Percentiles rank a stretch among this genome's conserved stretches.
Evolutionary conservation across 75 land plant genomes (phyloP).

Genomic region (Picea sitchensis): DNA sequence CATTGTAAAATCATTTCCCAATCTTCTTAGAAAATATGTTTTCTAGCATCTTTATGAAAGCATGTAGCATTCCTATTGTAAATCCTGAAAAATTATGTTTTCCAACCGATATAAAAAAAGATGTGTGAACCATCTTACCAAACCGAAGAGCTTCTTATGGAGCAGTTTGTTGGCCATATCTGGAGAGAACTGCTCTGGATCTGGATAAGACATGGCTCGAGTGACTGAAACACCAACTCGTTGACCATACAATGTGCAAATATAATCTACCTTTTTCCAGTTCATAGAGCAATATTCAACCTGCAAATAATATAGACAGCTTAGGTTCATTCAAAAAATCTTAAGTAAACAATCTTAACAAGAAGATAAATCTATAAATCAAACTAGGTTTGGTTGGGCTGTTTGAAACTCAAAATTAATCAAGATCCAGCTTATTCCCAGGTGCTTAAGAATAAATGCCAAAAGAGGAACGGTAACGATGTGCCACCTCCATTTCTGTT

Average conservation of each 20-base stretch:
- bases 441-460: background rate
- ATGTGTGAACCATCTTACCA: conserved; percentile 27
- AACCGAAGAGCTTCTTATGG: conserved; percentile 44
- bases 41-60: background rate
- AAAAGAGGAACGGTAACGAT: background rate
- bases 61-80: background rate
- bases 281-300: conserved; percentile 36
- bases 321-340: background rate
- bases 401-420: conserved; percentile 2
- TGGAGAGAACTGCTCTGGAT: conserved; percentile 36
- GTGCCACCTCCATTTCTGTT: conserved; percentile 53
- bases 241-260: conserved; percentile 50
- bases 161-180: conserved; percentile 33
- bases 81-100: background rate
- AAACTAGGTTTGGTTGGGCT: background rate
- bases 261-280: conserved; percentile 60
- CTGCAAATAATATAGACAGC: background rate
- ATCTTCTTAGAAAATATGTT: too few relatives aligned
- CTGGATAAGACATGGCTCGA: conserved; percentile 49
- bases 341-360: background rate
- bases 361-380: background rate
- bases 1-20: too few relatives aligned
- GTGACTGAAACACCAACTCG: conserved; percentile 57
- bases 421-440: background rate
- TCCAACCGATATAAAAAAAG: background rate